Evolutionary conservation across 176 grass and related monocot genomes (phyloP).

Genomic region (Tuctoria greenei): DNA sequence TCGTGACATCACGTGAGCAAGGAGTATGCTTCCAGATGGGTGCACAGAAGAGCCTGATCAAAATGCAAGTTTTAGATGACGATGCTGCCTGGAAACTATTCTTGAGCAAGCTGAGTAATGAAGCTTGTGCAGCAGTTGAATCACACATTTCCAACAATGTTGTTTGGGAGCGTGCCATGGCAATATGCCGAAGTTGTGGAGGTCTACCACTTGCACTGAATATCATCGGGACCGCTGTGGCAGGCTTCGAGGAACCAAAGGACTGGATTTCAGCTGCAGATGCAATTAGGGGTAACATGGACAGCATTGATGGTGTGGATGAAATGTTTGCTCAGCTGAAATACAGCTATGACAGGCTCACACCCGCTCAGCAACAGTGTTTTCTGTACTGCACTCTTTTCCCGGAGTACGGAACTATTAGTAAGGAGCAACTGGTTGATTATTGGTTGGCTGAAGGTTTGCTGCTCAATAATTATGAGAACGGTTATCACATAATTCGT

Average conservation of each 20-base stretch:
- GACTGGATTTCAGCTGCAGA: slow-evolving; percentile 44
- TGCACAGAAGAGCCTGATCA: slow-evolving; percentile 44
- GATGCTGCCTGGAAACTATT: slow-evolving; percentile 47
- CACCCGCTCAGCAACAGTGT: slow-evolving; percentile 38
- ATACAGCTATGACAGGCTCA: slow-evolving; percentile 68
- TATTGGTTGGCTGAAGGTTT: slow-evolving; percentile 79
- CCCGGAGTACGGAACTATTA: slow-evolving; percentile 63
- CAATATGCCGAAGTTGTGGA: slow-evolving; percentile 48
- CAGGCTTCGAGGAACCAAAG: slow-evolving; percentile 26
- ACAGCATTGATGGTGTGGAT: slow-evolving; percentile 34
- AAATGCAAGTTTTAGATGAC: slow-evolving; percentile 39
- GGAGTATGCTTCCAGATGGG: slow-evolving; percentile 63
- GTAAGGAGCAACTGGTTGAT: slow-evolving; percentile 52
- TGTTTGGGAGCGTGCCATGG: neutral
- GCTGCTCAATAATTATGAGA: neutral
- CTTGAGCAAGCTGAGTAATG: slow-evolving; percentile 49
- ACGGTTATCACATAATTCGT: slow-evolving; percentile 46
- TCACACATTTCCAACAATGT: neutral
- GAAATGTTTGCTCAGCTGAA: slow-evolving; percentile 53
- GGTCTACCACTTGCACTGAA: slow-evolving; percentile 74
- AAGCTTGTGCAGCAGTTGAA: slow-evolving; percentile 27
- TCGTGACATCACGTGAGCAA: slow-evolving; percentile 52
- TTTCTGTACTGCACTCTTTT: slow-evolving; percentile 80
- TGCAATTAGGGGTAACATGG: slow-evolving; percentile 33
- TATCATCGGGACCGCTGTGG: slow-evolving; percentile 59